These are phyloP conservation scores for Aspergillus ochraceoroseus DNA, from an alignment of 2,329 filamentous ascomycete species.

Conservation along the genomic window DNA sequence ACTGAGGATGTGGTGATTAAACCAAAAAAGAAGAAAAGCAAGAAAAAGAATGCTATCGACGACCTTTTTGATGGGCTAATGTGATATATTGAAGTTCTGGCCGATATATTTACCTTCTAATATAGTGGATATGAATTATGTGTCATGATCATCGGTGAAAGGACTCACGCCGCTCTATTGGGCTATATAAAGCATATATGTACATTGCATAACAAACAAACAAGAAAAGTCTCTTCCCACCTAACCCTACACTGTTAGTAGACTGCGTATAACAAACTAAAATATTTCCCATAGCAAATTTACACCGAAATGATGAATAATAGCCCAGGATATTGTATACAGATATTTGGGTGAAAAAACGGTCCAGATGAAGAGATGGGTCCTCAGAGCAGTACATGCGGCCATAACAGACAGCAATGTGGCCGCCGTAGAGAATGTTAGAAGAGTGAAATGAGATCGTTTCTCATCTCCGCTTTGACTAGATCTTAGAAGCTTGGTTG, in stretches of 20 bases:
- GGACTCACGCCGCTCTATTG: neutral
- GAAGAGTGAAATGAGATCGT: conserved; percentile 52
- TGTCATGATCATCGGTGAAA: neutral
- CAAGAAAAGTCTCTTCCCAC: too few species aligned
- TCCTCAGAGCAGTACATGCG: conserved; percentile 75
- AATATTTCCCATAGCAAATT: conserved; percentile 57
- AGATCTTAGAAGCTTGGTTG: conserved; percentile 42
- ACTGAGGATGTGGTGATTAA: conserved; percentile 6
- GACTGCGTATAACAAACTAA: neutral
- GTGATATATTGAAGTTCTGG: conserved; percentile 8
- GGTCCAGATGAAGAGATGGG: conserved; percentile 96
- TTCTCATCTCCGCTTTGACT: conserved; percentile 26
- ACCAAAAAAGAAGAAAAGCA: conserved; percentile 47
- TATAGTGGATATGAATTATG: neutral
- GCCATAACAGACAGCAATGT: conserved; percentile 73
- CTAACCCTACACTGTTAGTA: neutral
- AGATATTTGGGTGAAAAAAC: conserved; percentile 97
- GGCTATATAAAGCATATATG: neutral
- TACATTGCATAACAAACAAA: neutral
- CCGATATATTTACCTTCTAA: neutral
- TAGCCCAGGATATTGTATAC: conserved; percentile 82
- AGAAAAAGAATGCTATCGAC: conserved; percentile 63
- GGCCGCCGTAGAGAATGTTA: conserved; percentile 66
- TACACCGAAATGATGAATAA: conserved; percentile 72
- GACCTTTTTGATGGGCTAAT: conserved; percentile 63